phyloP scores from a whole-genome alignment of 2,329 filamentous ascomycete genomes.

The Fusarium sp. region DNA sequence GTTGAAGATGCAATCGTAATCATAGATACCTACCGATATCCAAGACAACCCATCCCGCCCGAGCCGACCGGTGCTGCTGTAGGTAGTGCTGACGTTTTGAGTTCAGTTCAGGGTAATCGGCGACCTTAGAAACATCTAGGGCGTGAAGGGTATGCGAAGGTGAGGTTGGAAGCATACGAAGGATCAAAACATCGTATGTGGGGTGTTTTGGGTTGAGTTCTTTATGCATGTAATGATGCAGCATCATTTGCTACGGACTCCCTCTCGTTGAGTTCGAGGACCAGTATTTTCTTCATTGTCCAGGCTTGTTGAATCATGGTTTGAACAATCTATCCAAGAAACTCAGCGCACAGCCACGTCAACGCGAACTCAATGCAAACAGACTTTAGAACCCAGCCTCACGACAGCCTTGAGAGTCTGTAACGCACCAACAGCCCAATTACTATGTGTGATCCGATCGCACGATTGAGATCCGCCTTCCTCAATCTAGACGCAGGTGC shows the following conservation, averaged over 20 bases:
- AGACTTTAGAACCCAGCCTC: background rate
- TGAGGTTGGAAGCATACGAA: background rate
- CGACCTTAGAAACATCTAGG: background rate
- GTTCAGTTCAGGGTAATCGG: slow-evolving; percentile 2
- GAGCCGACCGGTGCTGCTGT: slow-evolving; percentile 18
- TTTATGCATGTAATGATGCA: accelerated
- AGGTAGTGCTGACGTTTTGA: background rate
- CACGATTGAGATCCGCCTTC: background rate
- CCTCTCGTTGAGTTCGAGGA: accelerated
- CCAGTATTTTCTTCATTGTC: accelerated
- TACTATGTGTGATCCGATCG: background rate
- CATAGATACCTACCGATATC: slow-evolving; percentile 6
- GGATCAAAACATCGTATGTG: background rate
- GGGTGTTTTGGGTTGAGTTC: too few species aligned
- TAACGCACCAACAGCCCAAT: background rate
- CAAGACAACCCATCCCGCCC: slow-evolving; percentile 20
- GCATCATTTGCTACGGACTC: too few species aligned
- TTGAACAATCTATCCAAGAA: background rate
- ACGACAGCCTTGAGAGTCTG: too few species aligned
- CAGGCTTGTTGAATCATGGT: accelerated
- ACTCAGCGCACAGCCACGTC: too few species aligned
- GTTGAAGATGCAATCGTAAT: background rate
- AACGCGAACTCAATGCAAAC: background rate
- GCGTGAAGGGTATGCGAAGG: background rate
- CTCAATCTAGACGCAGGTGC: background rate